A percentile compares a stretch with the other conserved stretches of the same genome.
Evolutionary conservation across 2,329 filamentous ascomycete genomes (phyloP).

Genomic region (Colletotrichum sp.): DNA sequence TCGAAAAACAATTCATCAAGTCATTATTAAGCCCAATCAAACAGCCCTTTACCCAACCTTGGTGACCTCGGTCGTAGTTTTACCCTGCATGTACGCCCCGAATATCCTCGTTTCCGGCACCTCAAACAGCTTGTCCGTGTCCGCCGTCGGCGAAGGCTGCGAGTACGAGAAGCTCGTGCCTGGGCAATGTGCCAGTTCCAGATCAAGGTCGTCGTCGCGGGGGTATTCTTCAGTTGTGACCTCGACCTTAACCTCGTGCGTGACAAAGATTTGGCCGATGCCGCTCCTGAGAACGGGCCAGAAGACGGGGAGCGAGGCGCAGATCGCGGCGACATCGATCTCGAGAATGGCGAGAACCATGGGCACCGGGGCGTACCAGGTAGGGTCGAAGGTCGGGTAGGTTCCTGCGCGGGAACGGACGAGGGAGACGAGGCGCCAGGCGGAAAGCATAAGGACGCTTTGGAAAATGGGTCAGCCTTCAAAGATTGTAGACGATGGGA

Average conservation of each 20-base stretch:
- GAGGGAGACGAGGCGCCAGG: constrained; percentile 34
- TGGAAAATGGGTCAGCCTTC: rapidly evolving
- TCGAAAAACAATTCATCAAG: not conserved
- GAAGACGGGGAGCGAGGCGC: constrained; percentile 15
- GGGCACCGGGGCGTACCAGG: constrained; percentile 36
- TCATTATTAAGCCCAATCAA: not conserved
- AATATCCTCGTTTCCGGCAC: not conserved
- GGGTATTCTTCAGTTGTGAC: constrained; percentile 10
- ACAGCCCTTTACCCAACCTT: not conserved
- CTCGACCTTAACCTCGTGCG: constrained; percentile 33
- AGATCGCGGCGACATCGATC: constrained; percentile 27
- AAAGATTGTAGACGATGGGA: not conserved
- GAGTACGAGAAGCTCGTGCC: not conserved
- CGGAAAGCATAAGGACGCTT: constrained; percentile 24
- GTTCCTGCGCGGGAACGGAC: constrained; percentile 32
- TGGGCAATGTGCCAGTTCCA: not conserved
- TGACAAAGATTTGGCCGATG: constrained; percentile 37
- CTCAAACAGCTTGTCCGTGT: not conserved
- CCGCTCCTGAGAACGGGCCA: constrained; percentile 27
- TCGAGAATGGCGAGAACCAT: constrained; percentile 37
- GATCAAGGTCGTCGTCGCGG: constrained; percentile 3
- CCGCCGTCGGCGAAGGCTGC: not conserved
- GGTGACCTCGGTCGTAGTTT: not conserved
- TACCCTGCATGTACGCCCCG: not conserved
- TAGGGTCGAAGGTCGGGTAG: constrained; percentile 37